Evolutionary conservation across 306 rosid genomes (phyloP), one percentile per base, ranked within the genome.

Genomic region (Sphenostylis stenocarpa): DNA sequence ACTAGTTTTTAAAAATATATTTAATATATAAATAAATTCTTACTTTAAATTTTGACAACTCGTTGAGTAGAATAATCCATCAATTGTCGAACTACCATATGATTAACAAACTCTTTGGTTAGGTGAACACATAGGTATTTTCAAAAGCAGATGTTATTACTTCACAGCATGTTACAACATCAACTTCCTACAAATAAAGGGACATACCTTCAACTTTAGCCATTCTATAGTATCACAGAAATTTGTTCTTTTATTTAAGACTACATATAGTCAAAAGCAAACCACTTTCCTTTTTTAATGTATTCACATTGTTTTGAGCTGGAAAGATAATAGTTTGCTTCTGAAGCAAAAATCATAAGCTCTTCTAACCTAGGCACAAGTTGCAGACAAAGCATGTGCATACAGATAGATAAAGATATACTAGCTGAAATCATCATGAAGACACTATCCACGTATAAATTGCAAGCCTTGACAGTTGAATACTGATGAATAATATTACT

Each of bases 271-370:
- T 60, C 13, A 38, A 43, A 24, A 61, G 38, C 65, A 75, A 12
- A 39, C 38, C 20, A 26, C 63, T 45, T 47, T 7, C 24, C 24
- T 39, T 64, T 2, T 1, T 44, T 21, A 23, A 76, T 36, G 58
- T 64, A 20, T 47, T 70, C 73, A 23, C 31, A 57, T 38, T 79
- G 47, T 52, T 57, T 71, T 80, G 82, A 84, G 84, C 80, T 80
- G 82, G 80, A 80, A 80, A 80, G 84, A 20, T 41, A 71, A 47
- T 64, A 64, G 68, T 65, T 80, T 76, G 79, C 55, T 64, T 20
- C 57, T 70, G 70, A 75, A 84, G 77, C 73, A 57, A 80, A 80
- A 76, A 47, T n/a, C 52, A 71, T 71, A 13, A 17, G 48, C 23
- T 69, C 77, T 77, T 70, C 79, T 23, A 63, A 64, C 33, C 48